Base-by-base conservation (phyloP, 225 moss, liverwort and hornwort species). In the Polytrichum commune region DNA sequence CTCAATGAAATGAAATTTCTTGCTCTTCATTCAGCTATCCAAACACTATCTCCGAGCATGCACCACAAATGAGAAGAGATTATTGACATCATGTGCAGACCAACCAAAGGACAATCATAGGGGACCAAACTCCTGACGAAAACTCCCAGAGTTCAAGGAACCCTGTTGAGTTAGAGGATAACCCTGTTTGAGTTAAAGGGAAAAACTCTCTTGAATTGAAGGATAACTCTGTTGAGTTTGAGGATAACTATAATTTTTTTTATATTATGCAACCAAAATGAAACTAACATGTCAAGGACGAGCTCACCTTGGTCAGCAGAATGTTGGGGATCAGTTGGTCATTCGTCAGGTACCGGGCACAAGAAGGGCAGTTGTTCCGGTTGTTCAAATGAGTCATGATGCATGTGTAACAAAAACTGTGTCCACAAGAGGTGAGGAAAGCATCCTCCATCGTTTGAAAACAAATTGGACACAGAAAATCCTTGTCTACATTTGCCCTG, bases 401-500 rank as follows among this genome's bases (percentile, higher is more conserved):
- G 75, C 96, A 97, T 67, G 75, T 77, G 78, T 97, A 91, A 38
- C 96, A 97, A 71, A 97, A 97, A 33, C 92, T 97, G 69, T 97
- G 96, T 0, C 96, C 96, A 56, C 96, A 97, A 33, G 81, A 79
- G 1, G 96, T 97, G 70, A 93, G 77, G 70, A 97, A 97, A 20
- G 92, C 93, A 29, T 97, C 96, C 72, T 90, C 81, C 92, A 97
- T 97, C 24, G 93, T 90, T 80, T 85, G 90, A 4, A 97, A 88
- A 81, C 96, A 97, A 74, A 97, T 93, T 1, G 96, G 96, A 53
- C 96, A 97, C 56, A 92, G 72, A 63, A 96, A 93, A 78, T 93
- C 96, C 71, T 92, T 93, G 18, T 93, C 93, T 61, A 92, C 60
- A 19, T 84, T 81, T 29, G 65, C 53, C 66, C 72, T 87, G 8